Evolutionary conservation across 1,284 basidiomycete species (phyloP).

Genomic region (Pseudozyma tsukubaensis): DNA sequence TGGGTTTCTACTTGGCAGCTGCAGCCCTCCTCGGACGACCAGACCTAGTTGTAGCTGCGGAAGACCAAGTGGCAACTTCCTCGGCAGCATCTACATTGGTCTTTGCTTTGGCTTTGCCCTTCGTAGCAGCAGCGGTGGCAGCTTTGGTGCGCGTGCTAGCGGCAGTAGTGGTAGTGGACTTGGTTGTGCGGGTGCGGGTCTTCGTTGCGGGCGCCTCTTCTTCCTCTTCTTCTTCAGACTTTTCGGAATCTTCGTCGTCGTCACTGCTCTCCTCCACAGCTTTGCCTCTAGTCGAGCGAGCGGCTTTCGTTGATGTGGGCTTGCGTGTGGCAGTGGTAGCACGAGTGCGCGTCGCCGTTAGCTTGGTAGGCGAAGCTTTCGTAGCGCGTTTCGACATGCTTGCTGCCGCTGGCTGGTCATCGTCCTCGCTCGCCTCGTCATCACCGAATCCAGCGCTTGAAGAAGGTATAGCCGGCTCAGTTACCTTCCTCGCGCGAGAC

Average conservation of each 20-base stretch:
- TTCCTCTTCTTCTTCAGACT: neutral
- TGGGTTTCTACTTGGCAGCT: constrained; percentile 17
- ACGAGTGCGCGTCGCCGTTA: too few species aligned
- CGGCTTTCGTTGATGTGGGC: neutral
- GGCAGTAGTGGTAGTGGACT: neutral
- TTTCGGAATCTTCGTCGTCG: neutral
- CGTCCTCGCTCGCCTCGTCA: constrained; percentile 38
- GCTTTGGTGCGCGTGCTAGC: neutral
- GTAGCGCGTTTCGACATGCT: constrained; percentile 9
- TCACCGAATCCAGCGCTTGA: constrained; percentile 36
- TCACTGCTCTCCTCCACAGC: constrained; percentile 2
- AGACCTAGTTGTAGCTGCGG: constrained; percentile 22
- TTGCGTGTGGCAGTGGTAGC: neutral
- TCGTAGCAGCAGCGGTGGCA: constrained; percentile 4
- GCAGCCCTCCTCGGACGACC: constrained; percentile 21
- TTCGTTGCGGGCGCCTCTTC: neutral
- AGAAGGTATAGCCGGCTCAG: constrained; percentile 12
- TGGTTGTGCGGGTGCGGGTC: constrained; percentile 2
- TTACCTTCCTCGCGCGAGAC: constrained; percentile 7
- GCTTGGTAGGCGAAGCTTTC: constrained; percentile 1
- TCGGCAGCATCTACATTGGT: neutral
- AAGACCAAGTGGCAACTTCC: constrained; percentile 10
- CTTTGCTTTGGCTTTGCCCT: constrained; percentile 8
- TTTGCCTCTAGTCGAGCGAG: neutral
- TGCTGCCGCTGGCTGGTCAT: constrained; percentile 2